These are phyloP conservation scores for Phyllosticta citrichinensis DNA, from an alignment of 2,329 filamentous ascomycete species.

Conservation along the genomic window DNA sequence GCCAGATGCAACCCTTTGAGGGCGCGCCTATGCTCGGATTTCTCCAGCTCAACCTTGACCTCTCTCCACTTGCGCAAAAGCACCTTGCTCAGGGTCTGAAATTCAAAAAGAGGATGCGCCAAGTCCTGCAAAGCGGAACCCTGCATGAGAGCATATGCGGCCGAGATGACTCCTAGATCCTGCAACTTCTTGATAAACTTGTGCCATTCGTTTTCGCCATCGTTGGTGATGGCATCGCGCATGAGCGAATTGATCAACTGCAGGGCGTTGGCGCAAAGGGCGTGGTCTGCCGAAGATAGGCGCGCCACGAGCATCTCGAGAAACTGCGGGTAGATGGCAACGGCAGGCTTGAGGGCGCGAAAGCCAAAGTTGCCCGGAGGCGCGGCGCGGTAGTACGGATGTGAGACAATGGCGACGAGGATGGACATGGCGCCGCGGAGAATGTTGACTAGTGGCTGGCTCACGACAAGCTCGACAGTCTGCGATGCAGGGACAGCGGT, in stretches of 20 bases:
- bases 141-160: constrained; percentile 86
- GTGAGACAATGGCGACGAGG: constrained; percentile 82
- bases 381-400: constrained; percentile 52
- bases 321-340: constrained; percentile 86
- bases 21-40: constrained; percentile 76
- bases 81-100: constrained; percentile 83
- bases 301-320: constrained; percentile 88
- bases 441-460: constrained; percentile 93
- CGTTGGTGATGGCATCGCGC: constrained; percentile 75
- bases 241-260: constrained; percentile 94
- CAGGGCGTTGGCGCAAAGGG: constrained; percentile 86
- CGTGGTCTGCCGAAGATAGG: constrained; percentile 87
- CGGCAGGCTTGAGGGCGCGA: constrained; percentile 79
- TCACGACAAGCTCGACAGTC: constrained; percentile 88
- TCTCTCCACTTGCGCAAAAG: constrained; percentile 81
- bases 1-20: constrained; percentile 78
- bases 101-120: constrained; percentile 82
- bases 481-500: constrained; percentile 20
- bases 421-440: constrained; percentile 95
- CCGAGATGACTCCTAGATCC: constrained; percentile 84
- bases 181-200: constrained; percentile 91
- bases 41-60: constrained; percentile 73
- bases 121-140: constrained; percentile 85
- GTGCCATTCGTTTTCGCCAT: constrained; percentile 76
- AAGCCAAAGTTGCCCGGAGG: constrained; percentile 66